A percentile compares a stretch with the other conserved stretches of the same genome.
phyloP scores from a whole-genome alignment of 768 basidiomycete genomes.

The Austroboletus eburneus region DNA sequence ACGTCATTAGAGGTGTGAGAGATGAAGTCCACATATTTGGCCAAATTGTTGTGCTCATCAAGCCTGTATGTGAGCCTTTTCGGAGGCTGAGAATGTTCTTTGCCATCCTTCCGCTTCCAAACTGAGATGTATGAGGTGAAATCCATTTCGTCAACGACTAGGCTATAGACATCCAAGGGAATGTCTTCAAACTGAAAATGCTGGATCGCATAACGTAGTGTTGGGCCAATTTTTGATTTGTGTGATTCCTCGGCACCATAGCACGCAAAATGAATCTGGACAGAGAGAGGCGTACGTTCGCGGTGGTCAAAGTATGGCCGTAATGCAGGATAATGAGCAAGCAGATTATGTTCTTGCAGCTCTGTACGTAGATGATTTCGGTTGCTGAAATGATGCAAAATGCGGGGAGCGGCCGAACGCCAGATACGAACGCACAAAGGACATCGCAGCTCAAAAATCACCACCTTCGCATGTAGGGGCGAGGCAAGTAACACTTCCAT shows the following conservation, averaged over 20 bases:
- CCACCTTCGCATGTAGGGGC: constrained; percentile 14
- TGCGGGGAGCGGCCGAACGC: constrained; percentile 29
- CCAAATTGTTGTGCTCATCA: background rate
- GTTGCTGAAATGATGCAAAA: background rate
- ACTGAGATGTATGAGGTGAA: too few species aligned
- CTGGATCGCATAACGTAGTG: background rate
- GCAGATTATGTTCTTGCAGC: background rate
- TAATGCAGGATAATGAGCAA: constrained; percentile 25
- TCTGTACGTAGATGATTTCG: too few species aligned
- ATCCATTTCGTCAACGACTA: background rate
- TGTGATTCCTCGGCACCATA: background rate
- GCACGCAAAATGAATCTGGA: background rate
- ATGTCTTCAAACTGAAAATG: background rate
- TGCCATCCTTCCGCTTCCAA: too few species aligned
- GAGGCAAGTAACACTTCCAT: constrained; percentile 34
- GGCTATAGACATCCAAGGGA: background rate
- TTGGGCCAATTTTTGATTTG: background rate
- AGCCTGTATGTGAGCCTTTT: background rate
- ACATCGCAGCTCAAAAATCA: constrained; percentile 38
- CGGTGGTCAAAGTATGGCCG: background rate
- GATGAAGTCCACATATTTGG: background rate
- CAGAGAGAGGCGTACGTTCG: background rate
- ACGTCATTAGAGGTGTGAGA: background rate
- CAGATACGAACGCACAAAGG: constrained; percentile 35
- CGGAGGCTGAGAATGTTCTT: background rate